A percentile compares a stretch with the other conserved stretches of the same genome.
These are phyloP conservation scores for Aspergillus pseudotamarii DNA, from an alignment of 2,329 filamentous ascomycete genomes.

Conservation along the genomic window DNA sequence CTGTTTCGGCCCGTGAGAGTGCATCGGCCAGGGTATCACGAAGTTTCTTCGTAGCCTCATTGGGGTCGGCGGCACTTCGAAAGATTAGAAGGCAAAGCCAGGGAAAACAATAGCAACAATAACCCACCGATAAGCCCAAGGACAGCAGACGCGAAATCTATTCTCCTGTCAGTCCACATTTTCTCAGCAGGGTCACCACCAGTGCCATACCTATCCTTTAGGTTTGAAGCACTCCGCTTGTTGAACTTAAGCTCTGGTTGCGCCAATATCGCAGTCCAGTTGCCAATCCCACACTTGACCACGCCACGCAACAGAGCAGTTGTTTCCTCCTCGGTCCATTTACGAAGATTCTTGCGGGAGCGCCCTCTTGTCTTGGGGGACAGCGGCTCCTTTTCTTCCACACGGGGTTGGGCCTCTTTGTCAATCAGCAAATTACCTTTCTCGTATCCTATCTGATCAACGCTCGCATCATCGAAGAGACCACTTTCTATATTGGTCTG, in stretches of 20 bases:
- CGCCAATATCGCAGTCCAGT: conserved; percentile 65
- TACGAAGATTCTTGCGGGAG: conserved; percentile 53
- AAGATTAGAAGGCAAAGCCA: background rate
- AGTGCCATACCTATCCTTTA: conserved; percentile 61
- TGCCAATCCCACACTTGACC: conserved; percentile 63
- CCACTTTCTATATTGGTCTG: conserved; percentile 19
- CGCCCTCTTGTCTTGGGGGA: conserved; percentile 40
- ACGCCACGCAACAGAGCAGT: conserved; percentile 61
- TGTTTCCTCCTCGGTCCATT: conserved; percentile 66
- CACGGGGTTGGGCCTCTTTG: conserved; percentile 4
- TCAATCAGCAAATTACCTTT: conserved; percentile 10
- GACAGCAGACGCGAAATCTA: conserved; percentile 58
- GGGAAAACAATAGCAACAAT: background rate
- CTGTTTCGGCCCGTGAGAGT: conserved; percentile 34
- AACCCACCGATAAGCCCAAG: conserved; percentile 47
- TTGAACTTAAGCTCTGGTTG: conserved; percentile 61
- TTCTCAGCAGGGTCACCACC: background rate
- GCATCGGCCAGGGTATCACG: conserved; percentile 39
- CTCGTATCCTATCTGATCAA: conserved; percentile 8
- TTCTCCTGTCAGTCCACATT: conserved; percentile 4
- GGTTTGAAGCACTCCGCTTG: conserved; percentile 61
- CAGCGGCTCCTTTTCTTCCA: conserved; percentile 25
- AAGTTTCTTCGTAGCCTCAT: conserved; percentile 41
- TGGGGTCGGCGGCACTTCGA: conserved; percentile 33
- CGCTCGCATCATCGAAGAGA: conserved; percentile 9